Percentiles rank a stretch among this genome's conserved stretches.
Evolutionary conservation across 2,329 filamentous ascomycete species (phyloP).

Genomic region (Pyricularia sp.): DNA sequence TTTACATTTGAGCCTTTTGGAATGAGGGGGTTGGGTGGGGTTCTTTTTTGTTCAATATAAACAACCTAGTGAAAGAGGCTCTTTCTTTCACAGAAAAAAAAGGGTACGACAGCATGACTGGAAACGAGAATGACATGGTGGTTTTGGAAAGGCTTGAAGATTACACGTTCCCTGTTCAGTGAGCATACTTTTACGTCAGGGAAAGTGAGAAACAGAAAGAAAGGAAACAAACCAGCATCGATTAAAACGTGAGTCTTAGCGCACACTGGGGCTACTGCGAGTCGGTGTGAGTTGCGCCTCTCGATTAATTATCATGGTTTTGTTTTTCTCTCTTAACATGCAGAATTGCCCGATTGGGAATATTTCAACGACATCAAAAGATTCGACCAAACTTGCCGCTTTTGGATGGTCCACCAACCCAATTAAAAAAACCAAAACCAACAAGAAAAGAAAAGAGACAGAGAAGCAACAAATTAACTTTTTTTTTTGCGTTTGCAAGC

Average conservation of each 20-base stretch:
- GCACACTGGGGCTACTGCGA: background rate
- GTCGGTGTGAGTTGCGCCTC: background rate
- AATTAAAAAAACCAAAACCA: background rate
- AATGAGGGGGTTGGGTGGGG: background rate
- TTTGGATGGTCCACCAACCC: background rate
- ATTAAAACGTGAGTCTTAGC: background rate
- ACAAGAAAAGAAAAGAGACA: background rate
- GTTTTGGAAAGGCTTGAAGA: too few relatives aligned
- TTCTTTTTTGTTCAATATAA: background rate
- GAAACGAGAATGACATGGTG: background rate
- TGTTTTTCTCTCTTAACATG: background rate
- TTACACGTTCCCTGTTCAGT: background rate
- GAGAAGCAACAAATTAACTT: background rate
- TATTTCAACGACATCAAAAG: background rate
- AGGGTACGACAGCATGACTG: background rate
- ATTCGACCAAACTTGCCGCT: background rate
- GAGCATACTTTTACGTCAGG: background rate
- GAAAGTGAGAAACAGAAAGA: background rate
- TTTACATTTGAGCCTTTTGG: background rate
- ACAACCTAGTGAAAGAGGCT: background rate
- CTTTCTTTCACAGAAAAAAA: background rate
- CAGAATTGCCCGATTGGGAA: background rate
- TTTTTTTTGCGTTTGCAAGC: too few relatives aligned
- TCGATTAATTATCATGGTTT: background rate
- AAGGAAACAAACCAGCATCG: too few relatives aligned